These are phyloP conservation scores for Fusarium devonianum DNA, from an alignment of 2,329 filamentous ascomycete genomes.

Conservation along the genomic window DNA sequence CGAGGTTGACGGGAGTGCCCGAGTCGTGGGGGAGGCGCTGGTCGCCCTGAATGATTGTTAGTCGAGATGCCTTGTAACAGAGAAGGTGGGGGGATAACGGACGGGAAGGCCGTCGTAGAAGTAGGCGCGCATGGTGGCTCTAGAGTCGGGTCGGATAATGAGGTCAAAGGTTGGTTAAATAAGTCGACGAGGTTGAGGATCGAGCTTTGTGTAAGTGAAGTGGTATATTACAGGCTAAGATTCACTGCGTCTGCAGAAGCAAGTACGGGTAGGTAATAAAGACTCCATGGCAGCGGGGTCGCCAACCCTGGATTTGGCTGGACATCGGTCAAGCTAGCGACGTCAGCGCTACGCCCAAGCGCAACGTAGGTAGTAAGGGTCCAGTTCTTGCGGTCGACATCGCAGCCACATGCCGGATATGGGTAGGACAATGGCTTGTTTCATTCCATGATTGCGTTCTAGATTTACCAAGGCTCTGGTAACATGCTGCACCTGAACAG, in stretches of 20 bases:
- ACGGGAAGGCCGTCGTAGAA: slow-evolving; percentile 64
- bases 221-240: slow-evolving; percentile 2
- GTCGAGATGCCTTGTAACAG: not conserved
- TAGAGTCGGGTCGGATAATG: not conserved
- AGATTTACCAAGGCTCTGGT: not conserved
- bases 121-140: slow-evolving; percentile 62
- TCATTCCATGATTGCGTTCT: not conserved
- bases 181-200: not conserved
- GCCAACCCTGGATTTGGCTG: slow-evolving; percentile 10
- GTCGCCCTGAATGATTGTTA: slow-evolving; percentile 71
- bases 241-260: slow-evolving; percentile 9
- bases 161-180: not conserved
- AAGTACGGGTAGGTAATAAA: slow-evolving; percentile 11
- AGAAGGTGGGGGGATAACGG: slow-evolving; percentile 39
- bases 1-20: slow-evolving; percentile 69
- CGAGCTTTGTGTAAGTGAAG: not conserved
- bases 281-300: slow-evolving; percentile 35
- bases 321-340: slow-evolving; percentile 31
- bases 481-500: no score
- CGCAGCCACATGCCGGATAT: slow-evolving; percentile 19
- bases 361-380: no score
- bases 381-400: slow-evolving; percentile 27
- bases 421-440: not conserved
- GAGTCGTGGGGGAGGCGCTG: slow-evolving; percentile 92
- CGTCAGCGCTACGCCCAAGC: slow-evolving; percentile 35